Evolutionary conservation across 2,329 filamentous ascomycete species (phyloP), one percentile per base, ranked within the genome.

Genomic region (Pseudopithomyces chartarum): DNA sequence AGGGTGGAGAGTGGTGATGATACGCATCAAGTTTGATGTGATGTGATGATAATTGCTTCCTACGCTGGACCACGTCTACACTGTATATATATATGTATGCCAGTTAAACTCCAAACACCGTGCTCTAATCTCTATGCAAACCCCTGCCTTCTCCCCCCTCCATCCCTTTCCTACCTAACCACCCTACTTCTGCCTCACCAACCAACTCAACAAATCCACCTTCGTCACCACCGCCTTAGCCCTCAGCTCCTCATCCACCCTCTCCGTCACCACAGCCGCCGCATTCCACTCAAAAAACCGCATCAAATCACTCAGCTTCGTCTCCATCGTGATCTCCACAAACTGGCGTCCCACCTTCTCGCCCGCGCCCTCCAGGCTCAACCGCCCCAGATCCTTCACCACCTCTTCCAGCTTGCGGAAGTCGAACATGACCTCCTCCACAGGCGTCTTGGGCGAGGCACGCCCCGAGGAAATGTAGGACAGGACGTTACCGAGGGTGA

Each of bases 221-320:
- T 99, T 99, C 32, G 95, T 98, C 7, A 96, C 93, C 8, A 99
- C 87, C 7, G 92, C 95, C 48, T 95, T 82, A 1, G 96, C 92
- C 81, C 91, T 96, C 64, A 87, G 73, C 44, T 84, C 84, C 12
- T 80, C 74, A 39, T 79, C 79, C 12, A 81, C 80, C 65, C 85
- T 84, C 76, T 98, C 93, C 0, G 94, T 99, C 2, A 99, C 92
- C 47, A 99, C 87, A 0, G 95, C 95, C 0, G 95, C 94, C 65
- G 90, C 95, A 78, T 99, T 98, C 92, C 95, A 98, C 79, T 98
- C 92, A 63, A 98, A 92, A 79, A 99, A 99, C 70, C 90, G 88
- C 81, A 92, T 94, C 52, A 99, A 83, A 43, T 90, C 88, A 45
- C 85, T 86, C 38, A 99, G 82, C 2, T 90, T 90, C 1, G 95